Base-by-base conservation (phyloP, 1,139 yeast species). In the Geotrichum candidum region DNA sequence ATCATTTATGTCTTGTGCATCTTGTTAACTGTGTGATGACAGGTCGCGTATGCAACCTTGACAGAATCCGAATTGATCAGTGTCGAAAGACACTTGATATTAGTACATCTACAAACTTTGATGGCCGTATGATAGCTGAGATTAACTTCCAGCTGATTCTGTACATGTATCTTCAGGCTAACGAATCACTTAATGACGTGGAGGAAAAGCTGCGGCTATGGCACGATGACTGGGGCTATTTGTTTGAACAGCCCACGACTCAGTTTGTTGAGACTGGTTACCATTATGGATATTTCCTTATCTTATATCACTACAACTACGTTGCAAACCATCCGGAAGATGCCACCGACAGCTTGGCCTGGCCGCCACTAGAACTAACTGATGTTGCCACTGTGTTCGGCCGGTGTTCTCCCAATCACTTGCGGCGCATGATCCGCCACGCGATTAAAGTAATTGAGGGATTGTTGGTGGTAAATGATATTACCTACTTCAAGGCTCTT, bases 101-200 rank as follows among this genome's bases (percentile, higher is more conserved):
- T 51, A 80, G 86, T 1, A 79, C 83, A 54, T 85, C 94, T 0
- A 87, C 94, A 2, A 87, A 87, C 68, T 89, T 89, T 70, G 96
- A 89, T 70, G 92, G 91, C 15, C 76, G 96, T 64, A 88, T 89
- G 85, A 87, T 88, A 18, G 87, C 92, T 60, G 96, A 89, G 72
- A 85, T 88, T 60, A 83, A 86, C 23, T 78, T 88, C 11, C 82
- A 87, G 62, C 73, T 84, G 46, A 79, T 86, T 22, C 78, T 88
- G 1, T 88, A 88, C 72, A 83, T 82, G 63, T 87, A 80, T 69
- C 76, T 86, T 41, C 88, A 86, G 68, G 70, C 76, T 65, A 70
- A 68, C 33, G 73, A 68, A 45, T 67, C 74, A 6, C 68, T 69
- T 67, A 63, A 68, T 18, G 69, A 69, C 5, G 75, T 76, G 52